These are phyloP conservation scores for Paramecium sonneborni DNA, from an alignment of 73 alveolate genomes.

Conservation along the genomic window DNA sequence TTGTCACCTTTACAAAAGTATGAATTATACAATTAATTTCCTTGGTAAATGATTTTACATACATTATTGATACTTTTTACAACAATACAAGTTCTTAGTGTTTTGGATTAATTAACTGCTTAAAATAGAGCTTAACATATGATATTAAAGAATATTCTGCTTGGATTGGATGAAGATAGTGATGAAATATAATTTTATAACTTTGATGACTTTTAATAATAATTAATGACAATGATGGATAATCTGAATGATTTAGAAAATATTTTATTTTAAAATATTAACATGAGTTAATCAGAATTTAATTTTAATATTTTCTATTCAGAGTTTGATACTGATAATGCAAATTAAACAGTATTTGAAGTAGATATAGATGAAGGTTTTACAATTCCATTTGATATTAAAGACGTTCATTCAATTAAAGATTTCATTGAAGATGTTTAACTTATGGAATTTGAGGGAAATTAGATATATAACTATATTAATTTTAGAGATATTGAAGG, in stretches of 20 bases:
- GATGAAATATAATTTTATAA: constrained; percentile 47
- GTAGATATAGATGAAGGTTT: constrained; percentile 21
- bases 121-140: constrained; percentile 58
- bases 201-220: constrained; percentile 33
- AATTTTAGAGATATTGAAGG: constrained; percentile 47
- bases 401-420: constrained; percentile 45
- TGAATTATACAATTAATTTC: constrained; percentile 14
- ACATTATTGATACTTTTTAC: constrained; percentile 55
- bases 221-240: neutral
- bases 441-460: constrained; percentile 30
- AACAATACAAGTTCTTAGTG: constrained; percentile 50
- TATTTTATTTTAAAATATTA: neutral
- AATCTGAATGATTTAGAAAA: constrained; percentile 21
- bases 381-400: constrained; percentile 48
- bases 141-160: constrained; percentile 36
- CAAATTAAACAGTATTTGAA: constrained; percentile 10
- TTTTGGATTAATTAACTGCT: constrained; percentile 49
- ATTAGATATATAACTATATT: neutral
- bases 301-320: constrained; percentile 1
- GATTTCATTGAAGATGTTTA: neutral
- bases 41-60: constrained; percentile 56
- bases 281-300: neutral
- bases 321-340: constrained; percentile 5
- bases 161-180: constrained; percentile 38
- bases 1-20: neutral